Evolutionary conservation across 2,329 filamentous ascomycete genomes (phyloP), one percentile per base, ranked within the genome.

Genomic region (Hypoxylon sp.): DNA sequence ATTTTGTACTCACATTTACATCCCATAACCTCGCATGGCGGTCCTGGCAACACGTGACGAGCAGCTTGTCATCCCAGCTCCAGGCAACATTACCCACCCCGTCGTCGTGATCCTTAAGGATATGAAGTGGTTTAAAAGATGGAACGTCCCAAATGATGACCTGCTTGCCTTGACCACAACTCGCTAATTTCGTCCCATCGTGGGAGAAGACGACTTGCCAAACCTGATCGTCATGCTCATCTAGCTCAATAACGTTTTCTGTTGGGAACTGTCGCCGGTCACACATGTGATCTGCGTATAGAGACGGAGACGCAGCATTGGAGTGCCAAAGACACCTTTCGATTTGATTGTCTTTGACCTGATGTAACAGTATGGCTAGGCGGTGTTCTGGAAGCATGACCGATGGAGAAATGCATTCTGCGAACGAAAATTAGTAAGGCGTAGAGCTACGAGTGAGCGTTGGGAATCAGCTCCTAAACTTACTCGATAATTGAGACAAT

Each of bases 361-460:
- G 90, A 63, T 94, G 87, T 57, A 99, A 83, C 15, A 99, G 84
- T 35, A 90, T 87, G 1, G 93, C 93, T 48, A 99, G 84, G 6
- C 96, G 91, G 78, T 96, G 93, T 76, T 97, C 93, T 1, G 96
- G 96, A 60, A 99, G 92, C 94, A 99, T 98, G 48, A 97, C 93
- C 3, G 94, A 96, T 0, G 96, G 95, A 1, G 96, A 97, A 78
- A 99, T 97, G 62, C 89, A 97, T 83, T 87, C 92, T 95, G 73
- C 37, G n/a, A 50, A 37, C 15, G 29, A 35, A 21, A 27, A 21
- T 65, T 61, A 69, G 61, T 37, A 24, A 39, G n/a, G 17, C 10
- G 13, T 15, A 13, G 2, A 6, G 57, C 52, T 32, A 47, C 42
- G 62, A 82, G 37, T 37, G 8, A 63, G 19, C 48, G 57, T 31